Conservation (phyloP, 305 asterid genomes). For the Plantago rigida region DNA sequence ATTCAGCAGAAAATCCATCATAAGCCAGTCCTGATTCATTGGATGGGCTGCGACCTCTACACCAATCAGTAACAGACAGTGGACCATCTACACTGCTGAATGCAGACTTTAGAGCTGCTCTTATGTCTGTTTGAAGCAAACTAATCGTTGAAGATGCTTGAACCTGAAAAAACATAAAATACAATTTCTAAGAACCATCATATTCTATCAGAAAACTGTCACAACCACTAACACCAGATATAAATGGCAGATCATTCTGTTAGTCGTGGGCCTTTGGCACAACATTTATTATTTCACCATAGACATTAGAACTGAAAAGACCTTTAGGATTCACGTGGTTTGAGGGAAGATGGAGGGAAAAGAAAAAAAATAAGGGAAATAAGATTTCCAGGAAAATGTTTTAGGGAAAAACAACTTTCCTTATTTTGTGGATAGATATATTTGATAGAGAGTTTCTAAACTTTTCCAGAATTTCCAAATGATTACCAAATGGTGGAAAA, state of each 20-base stretch:
- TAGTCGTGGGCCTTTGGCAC: slow-evolving; percentile 12
- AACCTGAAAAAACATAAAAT: slow-evolving; percentile 51
- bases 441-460: too few relatives aligned
- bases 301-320: background rate
- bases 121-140: slow-evolving; percentile 93
- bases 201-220: slow-evolving; percentile 18
- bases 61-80: slow-evolving; percentile 81
- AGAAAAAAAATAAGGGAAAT: too few relatives aligned
- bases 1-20: slow-evolving; percentile 82
- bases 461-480: too few relatives aligned
- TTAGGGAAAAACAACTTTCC: too few relatives aligned
- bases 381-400: too few relatives aligned
- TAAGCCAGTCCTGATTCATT: slow-evolving; percentile 54
- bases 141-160: slow-evolving; percentile 75
- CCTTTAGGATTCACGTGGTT: too few relatives aligned
- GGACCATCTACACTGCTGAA: slow-evolving; percentile 93
- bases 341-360: too few relatives aligned
- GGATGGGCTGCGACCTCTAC: slow-evolving; percentile 83
- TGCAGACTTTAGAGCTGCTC: slow-evolving; percentile 87
- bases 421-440: too few relatives aligned
- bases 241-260: slow-evolving; percentile 3
- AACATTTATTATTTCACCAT: slow-evolving; percentile 1
- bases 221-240: slow-evolving; percentile 3
- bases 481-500: too few relatives aligned
- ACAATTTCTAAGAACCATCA: slow-evolving; percentile 21